These are phyloP conservation scores for Leccinellum rugosiceps DNA, from an alignment of 768 basidiomycete genomes.

Conservation along the genomic window DNA sequence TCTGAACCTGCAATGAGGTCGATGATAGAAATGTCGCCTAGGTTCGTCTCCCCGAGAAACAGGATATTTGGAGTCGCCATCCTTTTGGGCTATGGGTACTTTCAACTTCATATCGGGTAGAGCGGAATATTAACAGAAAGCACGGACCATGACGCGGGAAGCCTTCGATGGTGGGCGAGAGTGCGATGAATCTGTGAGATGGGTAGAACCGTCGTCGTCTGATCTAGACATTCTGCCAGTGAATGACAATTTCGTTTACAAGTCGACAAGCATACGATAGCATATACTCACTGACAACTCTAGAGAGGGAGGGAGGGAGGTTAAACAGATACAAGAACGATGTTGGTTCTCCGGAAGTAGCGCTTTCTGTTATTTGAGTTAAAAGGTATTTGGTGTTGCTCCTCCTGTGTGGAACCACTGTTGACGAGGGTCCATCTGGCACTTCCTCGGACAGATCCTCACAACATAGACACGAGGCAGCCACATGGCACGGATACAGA, in stretches of 20 bases:
- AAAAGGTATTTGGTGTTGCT: not conserved
- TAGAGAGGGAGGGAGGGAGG: not conserved
- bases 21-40: conserved; percentile 17
- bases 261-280: not conserved
- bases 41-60: conserved; percentile 22
- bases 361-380: not conserved
- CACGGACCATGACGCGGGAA: conserved; percentile 12
- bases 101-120: conserved; percentile 4
- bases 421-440: not conserved
- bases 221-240: conserved; percentile 17
- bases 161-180: conserved; percentile 13
- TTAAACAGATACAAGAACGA: not conserved
- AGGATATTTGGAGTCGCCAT: conserved; percentile 14
- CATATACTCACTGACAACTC: conserved; percentile 9
- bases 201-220: conserved; percentile 8
- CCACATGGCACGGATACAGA: conserved; percentile 12
- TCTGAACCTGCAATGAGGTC: conserved; percentile 14
- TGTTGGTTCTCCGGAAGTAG: not conserved
- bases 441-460: not conserved
- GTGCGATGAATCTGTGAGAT: conserved; percentile 5
- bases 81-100: conserved; percentile 4
- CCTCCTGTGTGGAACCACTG: conserved; percentile 2
- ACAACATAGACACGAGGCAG: conserved; percentile 17
- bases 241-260: not conserved
- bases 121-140: not conserved